Percentiles rank a stretch among this genome's conserved stretches.
Evolutionary conservation across 192 early-diverging fungal genomes (phyloP).

Genomic region (Funneliformis geosporum): DNA sequence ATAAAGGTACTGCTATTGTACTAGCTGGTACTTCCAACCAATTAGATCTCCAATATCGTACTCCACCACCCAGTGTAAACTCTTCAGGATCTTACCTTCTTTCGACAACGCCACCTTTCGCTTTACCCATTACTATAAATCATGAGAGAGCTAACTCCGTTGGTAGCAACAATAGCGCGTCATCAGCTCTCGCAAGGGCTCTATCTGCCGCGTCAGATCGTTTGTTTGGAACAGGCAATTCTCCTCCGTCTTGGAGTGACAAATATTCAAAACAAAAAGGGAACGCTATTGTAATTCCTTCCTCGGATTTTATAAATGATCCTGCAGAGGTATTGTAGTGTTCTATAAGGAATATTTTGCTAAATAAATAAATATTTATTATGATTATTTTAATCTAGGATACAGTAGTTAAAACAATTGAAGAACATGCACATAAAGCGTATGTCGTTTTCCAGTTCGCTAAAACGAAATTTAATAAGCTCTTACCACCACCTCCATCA

Average conservation of each 20-base stretch:
- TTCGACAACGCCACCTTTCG: constrained; percentile 48
- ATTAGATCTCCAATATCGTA: constrained; percentile 34
- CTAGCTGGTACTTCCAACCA: not conserved
- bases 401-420: constrained; percentile 60
- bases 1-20: not conserved
- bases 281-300: constrained; percentile 14
- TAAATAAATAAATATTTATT: not conserved
- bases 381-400: constrained; percentile 43
- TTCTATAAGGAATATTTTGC: not conserved
- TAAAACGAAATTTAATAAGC: constrained; percentile 57
- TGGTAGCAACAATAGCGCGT: constrained; percentile 40
- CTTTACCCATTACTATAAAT: constrained; percentile 34
- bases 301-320: constrained; percentile 4
- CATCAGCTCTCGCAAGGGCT: constrained; percentile 55
- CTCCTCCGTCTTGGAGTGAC: constrained; percentile 48
- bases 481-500: constrained; percentile 50
- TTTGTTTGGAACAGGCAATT: constrained; percentile 55
- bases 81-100: constrained; percentile 33
- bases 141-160: constrained; percentile 37
- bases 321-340: constrained; percentile 25
- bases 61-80: constrained; percentile 36
- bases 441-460: constrained; percentile 68
- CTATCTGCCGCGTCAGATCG: constrained; percentile 55
- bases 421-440: constrained; percentile 71
- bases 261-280: constrained; percentile 33